Base-by-base conservation (phyloP, 2,329 filamentous ascomycete genomes). In the Cladorrhinum sp. region DNA sequence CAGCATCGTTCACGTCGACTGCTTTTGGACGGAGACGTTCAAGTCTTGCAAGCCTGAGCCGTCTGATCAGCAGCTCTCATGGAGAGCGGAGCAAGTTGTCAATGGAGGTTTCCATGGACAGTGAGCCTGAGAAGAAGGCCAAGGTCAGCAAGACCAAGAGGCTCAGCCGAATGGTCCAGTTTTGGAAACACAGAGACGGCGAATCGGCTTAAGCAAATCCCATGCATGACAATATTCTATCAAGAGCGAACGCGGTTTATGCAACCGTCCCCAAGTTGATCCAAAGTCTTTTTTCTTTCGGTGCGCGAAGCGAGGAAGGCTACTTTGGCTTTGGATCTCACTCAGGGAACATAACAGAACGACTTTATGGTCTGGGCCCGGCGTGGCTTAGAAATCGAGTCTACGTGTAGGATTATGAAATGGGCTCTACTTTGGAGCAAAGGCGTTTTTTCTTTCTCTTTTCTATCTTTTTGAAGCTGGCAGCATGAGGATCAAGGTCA, bases 1-100 rank as follows among this genome's bases (percentile, higher is more conserved):
- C 86, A 0, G 81, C 83, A 4, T 88, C 86, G 0, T 82, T 88
- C 26, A 86, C 83, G 1, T 82, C 83, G 12, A 79, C 82, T 10
- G 81, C 83, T 2, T 87, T 88, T 63, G 87, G 87, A 21, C 85
- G 87, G 48, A 86, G 91, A 69, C 84, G 90, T 58, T 89, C 87
- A 3, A 93, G 90, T 70, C 82, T 94, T 65, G 89, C 86, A 28
- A 92, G 90, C 69, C 78, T 94, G 28, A 91, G 89, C 65, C 85
- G 90, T 54, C 79, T 94, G 42, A 89, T 93, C 69, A 90, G 86
- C 72, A 88, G 86, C 65, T 87, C 87, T 2, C 88, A 91, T 67
- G 88, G 87, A 8, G 88, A 92, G 73, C 83, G 85, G 66, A 91
- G 88, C 79, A 91, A 91, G 72, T 77, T 92, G 21, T 89, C 86